phyloP scores from a whole-genome alignment of 1,284 basidiomycete species.

The Stereum hirsutum region DNA sequence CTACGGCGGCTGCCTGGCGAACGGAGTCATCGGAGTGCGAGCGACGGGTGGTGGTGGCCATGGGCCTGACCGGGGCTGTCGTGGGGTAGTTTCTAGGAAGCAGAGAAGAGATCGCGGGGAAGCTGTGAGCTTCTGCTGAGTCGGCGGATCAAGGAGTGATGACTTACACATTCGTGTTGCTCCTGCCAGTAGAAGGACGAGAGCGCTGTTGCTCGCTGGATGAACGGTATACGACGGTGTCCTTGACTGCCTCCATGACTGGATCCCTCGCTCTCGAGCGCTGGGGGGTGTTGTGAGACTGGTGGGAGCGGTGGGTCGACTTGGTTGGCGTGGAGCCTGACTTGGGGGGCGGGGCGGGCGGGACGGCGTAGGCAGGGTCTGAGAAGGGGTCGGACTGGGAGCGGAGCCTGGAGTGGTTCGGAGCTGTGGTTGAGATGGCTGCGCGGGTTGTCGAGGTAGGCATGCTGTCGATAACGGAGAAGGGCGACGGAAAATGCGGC shows the following conservation, averaged over 20 bases:
- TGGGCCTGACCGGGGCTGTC: constrained; percentile 9
- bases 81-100: constrained; percentile 14
- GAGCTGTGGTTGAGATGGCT: too few relatives aligned
- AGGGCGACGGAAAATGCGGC: too few relatives aligned
- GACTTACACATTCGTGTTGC: too few relatives aligned
- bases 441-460: too few relatives aligned
- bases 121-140: constrained; percentile 23
- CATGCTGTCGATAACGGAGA: too few relatives aligned
- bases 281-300: too few relatives aligned
- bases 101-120: constrained; percentile 1
- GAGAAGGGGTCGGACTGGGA: constrained; percentile 54
- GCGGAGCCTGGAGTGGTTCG: constrained; percentile 30
- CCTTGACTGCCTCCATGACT: constrained; percentile 54
- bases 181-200: constrained; percentile 37
- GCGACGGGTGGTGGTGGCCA: constrained; percentile 35
- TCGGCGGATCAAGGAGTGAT: constrained; percentile 34
- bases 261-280: constrained; percentile 19
- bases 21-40: constrained; percentile 66
- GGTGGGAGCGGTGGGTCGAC: constrained; percentile 19
- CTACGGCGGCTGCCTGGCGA: constrained; percentile 25
- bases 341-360: constrained; percentile 30
- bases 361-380: constrained; percentile 29
- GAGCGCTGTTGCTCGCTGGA: constrained; percentile 28
- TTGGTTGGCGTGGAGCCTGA: constrained; percentile 20
- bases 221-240: constrained; percentile 42